phyloP scores from a whole-genome alignment of 2,329 filamentous ascomycete species.

The Fusarium oligoseptatum region DNA sequence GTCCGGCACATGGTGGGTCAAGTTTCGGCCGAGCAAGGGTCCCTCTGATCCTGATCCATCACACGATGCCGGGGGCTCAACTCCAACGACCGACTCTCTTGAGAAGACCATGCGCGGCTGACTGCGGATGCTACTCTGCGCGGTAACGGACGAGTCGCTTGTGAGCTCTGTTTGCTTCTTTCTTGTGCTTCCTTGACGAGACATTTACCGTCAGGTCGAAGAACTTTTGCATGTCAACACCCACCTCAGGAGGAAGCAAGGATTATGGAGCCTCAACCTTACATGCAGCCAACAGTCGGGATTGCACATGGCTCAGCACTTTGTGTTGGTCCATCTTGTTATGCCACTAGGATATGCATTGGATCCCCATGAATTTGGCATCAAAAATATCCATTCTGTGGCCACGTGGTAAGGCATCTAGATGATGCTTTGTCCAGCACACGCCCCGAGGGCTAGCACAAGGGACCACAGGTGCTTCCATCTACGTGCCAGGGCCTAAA shows the following conservation, averaged over 20 bases:
- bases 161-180: background rate
- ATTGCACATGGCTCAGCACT: background rate
- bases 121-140: conserved; percentile 8
- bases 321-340: background rate
- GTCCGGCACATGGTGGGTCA: conserved; percentile 18
- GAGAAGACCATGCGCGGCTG: background rate
- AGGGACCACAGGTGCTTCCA: background rate
- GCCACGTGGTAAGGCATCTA: conserved; percentile 4
- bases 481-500: background rate
- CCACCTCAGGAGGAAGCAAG: background rate
- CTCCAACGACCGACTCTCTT: conserved; percentile 6
- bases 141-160: conserved; percentile 9
- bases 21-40: conserved; percentile 23
- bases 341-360: background rate
- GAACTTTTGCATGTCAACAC: conserved; percentile 3
- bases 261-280: background rate
- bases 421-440: conserved; percentile 1
- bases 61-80: conserved; percentile 7
- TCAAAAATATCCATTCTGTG: background rate
- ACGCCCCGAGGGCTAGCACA: background rate
- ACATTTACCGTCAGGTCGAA: background rate
- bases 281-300: background rate
- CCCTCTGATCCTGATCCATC: background rate
- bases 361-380: background rate
- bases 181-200: background rate